A percentile compares a stretch with the other conserved stretches of the same genome.
These are phyloP conservation scores for Osmanthus fragrans DNA, from an alignment of 257 asterid genomes.

Conservation along the genomic window DNA sequence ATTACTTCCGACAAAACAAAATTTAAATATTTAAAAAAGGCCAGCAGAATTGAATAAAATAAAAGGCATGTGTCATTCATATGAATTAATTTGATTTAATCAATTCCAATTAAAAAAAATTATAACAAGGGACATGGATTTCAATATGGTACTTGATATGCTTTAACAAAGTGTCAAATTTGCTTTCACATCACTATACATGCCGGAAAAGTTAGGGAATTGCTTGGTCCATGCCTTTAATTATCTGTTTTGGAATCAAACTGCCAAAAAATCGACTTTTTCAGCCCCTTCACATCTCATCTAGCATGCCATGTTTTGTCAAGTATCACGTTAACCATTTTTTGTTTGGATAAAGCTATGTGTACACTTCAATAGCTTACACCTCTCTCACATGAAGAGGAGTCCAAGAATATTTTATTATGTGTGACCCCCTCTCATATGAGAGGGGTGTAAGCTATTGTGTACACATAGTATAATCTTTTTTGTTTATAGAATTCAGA, in stretches of 20 bases:
- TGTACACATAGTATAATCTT: too few species aligned
- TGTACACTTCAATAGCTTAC: too few species aligned
- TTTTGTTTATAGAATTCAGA: neutral
- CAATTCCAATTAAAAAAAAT: neutral
- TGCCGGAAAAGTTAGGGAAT: slow-evolving; percentile 34
- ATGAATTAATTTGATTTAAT: neutral
- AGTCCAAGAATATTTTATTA: too few species aligned
- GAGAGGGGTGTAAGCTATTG: too few species aligned
- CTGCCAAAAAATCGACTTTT: slow-evolving; percentile 8
- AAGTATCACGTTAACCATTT: neutral
- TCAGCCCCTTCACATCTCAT: slow-evolving; percentile 29
- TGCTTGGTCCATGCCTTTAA: slow-evolving; percentile 8
- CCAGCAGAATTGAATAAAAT: slow-evolving; percentile 1
- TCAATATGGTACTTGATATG: neutral
- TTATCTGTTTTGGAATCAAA: neutral
- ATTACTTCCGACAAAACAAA: neutral
- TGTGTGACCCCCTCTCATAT: too few species aligned
- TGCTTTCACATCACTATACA: slow-evolving; percentile 28
- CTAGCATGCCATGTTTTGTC: slow-evolving; percentile 7
- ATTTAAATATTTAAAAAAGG: neutral
- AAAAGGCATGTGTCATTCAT: neutral
- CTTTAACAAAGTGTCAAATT: neutral
- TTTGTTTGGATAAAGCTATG: too few species aligned
- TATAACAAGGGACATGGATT: slow-evolving; percentile 13
- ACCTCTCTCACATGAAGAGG: too few species aligned